phyloP scores from a whole-genome alignment of 495 filamentous ascomycete genomes.

The Trichocladium uniseriatum region DNA sequence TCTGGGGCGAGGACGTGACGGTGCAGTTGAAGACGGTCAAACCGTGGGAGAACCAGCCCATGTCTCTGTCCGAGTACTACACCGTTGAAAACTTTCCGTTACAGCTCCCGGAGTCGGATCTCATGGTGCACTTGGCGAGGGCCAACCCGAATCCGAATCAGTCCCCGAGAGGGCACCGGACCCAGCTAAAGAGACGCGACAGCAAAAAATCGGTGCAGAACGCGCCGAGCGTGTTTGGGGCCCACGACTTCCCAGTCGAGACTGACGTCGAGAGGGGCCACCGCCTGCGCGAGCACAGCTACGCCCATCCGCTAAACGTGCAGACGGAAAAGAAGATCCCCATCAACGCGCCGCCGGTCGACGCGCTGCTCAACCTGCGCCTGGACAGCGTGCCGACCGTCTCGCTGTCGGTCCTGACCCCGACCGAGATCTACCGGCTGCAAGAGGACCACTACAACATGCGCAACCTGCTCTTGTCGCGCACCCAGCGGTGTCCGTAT shows the following conservation, averaged over 20 bases:
- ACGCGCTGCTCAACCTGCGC: slow-evolving; percentile 25
- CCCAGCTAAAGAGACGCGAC: no score
- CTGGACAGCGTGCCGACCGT: slow-evolving; percentile 23
- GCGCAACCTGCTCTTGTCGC: slow-evolving; percentile 27
- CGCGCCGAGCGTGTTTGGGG: background rate
- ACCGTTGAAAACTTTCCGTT: background rate
- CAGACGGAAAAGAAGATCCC: slow-evolving; percentile 16
- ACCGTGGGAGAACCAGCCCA: slow-evolving; percentile 6
- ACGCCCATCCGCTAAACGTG: slow-evolving; percentile 16
- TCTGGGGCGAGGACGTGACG: background rate
- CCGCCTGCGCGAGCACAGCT: slow-evolving; percentile 14
- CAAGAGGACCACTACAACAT: slow-evolving; percentile 26
- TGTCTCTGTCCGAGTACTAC: background rate
- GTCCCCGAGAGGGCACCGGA: no score
- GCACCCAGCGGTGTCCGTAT: slow-evolving; percentile 29
- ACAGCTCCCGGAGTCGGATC: background rate
- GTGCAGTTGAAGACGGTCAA: background rate
- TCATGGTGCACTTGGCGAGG: no score
- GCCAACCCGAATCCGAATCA: no score
- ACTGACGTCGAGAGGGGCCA: slow-evolving; percentile 1
- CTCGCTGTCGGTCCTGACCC: slow-evolving; percentile 31
- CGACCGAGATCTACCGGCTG: slow-evolving; percentile 28
- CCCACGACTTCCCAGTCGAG: no score
- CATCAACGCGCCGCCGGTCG: slow-evolving; percentile 28
- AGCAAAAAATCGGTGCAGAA: no score